These are phyloP conservation scores for Coleophoma eucalyptorum DNA, from an alignment of 2,329 filamentous ascomycete species.

Conservation along the genomic window DNA sequence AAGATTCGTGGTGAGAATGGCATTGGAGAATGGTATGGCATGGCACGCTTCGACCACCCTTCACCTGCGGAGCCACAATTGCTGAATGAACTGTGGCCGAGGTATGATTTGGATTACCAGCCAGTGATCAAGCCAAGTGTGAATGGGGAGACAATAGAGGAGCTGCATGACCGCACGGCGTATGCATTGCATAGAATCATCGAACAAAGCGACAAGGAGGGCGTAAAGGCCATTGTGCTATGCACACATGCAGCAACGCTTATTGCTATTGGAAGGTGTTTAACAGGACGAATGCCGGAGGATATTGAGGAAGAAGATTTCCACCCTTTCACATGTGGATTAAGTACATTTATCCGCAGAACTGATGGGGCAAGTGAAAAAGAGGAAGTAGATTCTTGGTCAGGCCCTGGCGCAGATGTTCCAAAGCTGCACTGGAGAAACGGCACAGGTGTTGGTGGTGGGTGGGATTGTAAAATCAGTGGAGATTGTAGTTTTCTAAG, in stretches of 20 bases:
- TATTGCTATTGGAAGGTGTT: slow-evolving; percentile 77
- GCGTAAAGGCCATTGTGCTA: slow-evolving; percentile 68
- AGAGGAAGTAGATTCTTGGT: slow-evolving; percentile 35
- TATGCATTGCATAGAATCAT: slow-evolving; percentile 69
- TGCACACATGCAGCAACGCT: slow-evolving; percentile 89
- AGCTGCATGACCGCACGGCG: slow-evolving; percentile 78
- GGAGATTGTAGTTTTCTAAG: slow-evolving; percentile 82
- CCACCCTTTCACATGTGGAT: slow-evolving; percentile 75
- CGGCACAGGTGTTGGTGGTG: slow-evolving; percentile 63
- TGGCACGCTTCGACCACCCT: slow-evolving; percentile 82
- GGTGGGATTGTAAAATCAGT: slow-evolving; percentile 77
- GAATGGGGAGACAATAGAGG: slow-evolving; percentile 73
- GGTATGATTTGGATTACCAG: slow-evolving; percentile 51
- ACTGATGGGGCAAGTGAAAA: slow-evolving; percentile 27
- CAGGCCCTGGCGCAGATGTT: slow-evolving; percentile 29
- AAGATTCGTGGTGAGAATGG: slow-evolving; percentile 53
- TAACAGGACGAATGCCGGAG: slow-evolving; percentile 76
- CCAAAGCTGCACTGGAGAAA: slow-evolving; percentile 49
- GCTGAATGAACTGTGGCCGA: slow-evolving; percentile 65
- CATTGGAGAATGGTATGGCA: slow-evolving; percentile 86
- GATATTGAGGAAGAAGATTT: slow-evolving; percentile 76
- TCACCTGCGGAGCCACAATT: slow-evolving; percentile 61
- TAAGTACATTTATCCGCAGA: slow-evolving; percentile 63
- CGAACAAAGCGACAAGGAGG: slow-evolving; percentile 64
- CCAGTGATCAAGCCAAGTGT: slow-evolving; percentile 64